These are phyloP conservation scores for Cadophora luteo-olivacea DNA, from an alignment of 2,329 filamentous ascomycete species.

Conservation along the genomic window DNA sequence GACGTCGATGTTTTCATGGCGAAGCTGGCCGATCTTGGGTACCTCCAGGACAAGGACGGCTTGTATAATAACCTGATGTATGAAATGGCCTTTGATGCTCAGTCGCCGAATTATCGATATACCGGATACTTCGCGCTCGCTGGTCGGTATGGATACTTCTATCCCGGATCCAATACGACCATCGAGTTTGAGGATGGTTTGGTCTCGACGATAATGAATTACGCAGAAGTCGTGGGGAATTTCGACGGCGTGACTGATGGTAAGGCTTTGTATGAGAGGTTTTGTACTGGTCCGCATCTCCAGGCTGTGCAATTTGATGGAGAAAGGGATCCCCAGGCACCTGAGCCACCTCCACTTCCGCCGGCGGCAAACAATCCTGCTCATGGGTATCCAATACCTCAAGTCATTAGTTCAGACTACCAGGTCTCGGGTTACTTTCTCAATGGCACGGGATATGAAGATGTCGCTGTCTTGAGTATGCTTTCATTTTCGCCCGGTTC, in stretches of 20 bases:
- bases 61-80: slow-evolving; percentile 51
- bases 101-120: slow-evolving; percentile 26
- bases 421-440: slow-evolving; percentile 41
- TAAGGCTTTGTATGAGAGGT: slow-evolving; percentile 35
- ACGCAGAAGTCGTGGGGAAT: slow-evolving; percentile 43
- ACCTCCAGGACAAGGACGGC: slow-evolving; percentile 48
- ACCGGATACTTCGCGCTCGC: slow-evolving; percentile 47
- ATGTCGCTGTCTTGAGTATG: slow-evolving; percentile 40
- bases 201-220: slow-evolving; percentile 42
- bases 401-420: slow-evolving; percentile 35
- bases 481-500: slow-evolving; percentile 35
- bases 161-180: slow-evolving; percentile 47
- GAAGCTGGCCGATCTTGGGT: slow-evolving; percentile 48
- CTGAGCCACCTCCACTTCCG: background rate
- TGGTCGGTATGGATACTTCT: slow-evolving; percentile 44
- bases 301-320: background rate
- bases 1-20: slow-evolving; percentile 55
- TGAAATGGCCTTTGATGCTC: slow-evolving; percentile 39
- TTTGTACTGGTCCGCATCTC: slow-evolving; percentile 38
- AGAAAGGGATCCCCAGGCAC: slow-evolving; percentile 25
- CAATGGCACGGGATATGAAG: slow-evolving; percentile 30
- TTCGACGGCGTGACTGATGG: slow-evolving; percentile 37
- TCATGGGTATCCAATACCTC: slow-evolving; percentile 37
- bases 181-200: slow-evolving; percentile 49
- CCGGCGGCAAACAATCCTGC: slow-evolving; percentile 22